A percentile compares a stretch with the other conserved stretches of the same genome.
phyloP scores from a whole-genome alignment of 2,329 filamentous ascomycete genomes.

The Colletotrichum sp. region DNA sequence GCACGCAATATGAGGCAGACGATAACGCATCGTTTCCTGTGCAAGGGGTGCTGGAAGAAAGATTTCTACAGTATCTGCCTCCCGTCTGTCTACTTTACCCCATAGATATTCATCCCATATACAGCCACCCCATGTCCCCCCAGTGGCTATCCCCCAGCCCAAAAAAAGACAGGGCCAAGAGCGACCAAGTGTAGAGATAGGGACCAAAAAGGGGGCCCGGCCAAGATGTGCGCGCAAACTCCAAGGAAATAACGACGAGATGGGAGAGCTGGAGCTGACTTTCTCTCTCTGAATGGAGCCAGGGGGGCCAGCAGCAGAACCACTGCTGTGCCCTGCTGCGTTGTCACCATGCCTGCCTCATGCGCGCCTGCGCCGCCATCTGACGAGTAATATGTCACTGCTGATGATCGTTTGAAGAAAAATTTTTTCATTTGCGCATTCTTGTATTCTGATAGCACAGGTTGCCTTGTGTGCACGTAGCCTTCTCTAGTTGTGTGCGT shows the following conservation, averaged over 20 bases:
- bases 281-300: neutral
- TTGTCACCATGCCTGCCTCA: neutral
- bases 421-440: neutral
- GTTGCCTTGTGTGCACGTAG: neutral
- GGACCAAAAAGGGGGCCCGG: neutral
- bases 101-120: neutral
- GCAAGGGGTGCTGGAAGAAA: neutral
- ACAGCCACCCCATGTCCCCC: neutral
- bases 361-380: neutral
- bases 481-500: neutral
- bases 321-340: neutral
- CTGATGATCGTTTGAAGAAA: neutral
- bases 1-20: neutral
- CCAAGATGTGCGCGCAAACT: neutral
- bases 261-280: neutral
- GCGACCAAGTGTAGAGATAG: neutral
- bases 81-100: neutral
- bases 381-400: neutral
- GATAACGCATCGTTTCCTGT: neutral
- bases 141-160: neutral
- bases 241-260: neutral
- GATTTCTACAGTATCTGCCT: neutral
- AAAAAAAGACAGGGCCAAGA: neutral
- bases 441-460: neutral
- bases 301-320: neutral